Percentiles rank a stretch among this genome's conserved stretches.
Evolutionary conservation across 2,329 filamentous ascomycete species (phyloP).

Genomic region (Sporothrix pallida): DNA sequence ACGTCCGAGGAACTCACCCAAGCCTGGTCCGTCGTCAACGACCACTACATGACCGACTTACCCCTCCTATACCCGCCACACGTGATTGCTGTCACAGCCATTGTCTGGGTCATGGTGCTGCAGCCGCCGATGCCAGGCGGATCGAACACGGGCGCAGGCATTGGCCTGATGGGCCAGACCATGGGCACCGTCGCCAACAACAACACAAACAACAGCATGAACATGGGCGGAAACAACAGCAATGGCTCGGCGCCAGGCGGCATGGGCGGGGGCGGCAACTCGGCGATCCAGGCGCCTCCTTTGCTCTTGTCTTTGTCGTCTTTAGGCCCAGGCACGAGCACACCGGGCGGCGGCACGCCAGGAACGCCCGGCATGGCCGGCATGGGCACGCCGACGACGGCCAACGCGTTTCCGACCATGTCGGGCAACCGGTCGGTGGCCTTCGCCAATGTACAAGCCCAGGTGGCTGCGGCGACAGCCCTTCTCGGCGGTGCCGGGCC

Average conservation of each 20-base stretch:
- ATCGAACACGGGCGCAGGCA: slow-evolving; percentile 29
- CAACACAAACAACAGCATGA: background rate
- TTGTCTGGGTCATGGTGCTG: slow-evolving; percentile 82
- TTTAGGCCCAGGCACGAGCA: slow-evolving; percentile 17
- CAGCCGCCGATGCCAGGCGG: slow-evolving; percentile 56
- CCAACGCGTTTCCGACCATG: background rate
- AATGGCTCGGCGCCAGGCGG: slow-evolving; percentile 10
- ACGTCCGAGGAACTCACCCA: slow-evolving; percentile 78
- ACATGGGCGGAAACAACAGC: slow-evolving; percentile 18
- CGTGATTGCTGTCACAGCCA: slow-evolving; percentile 82
- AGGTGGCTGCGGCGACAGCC: background rate
- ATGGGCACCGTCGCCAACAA: slow-evolving; percentile 8
- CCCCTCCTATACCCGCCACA: slow-evolving; percentile 86
- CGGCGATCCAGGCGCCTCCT: background rate
- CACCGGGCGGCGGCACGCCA: slow-evolving; percentile 26
- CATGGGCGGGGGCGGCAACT: slow-evolving; percentile 8
- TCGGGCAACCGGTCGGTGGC: slow-evolving; percentile 21
- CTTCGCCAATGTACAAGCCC: slow-evolving; percentile 14
- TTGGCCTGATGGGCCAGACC: slow-evolving; percentile 25
- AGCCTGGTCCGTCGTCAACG: slow-evolving; percentile 85
- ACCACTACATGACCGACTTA: slow-evolving; percentile 91
- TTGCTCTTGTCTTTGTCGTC: slow-evolving; percentile 1
- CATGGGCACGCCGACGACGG: slow-evolving; percentile 31
- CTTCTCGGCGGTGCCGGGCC: slow-evolving; percentile 16
- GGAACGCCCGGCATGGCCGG: slow-evolving; percentile 30